Evolutionary conservation across 352 stramenopile species (phyloP), one percentile per base, ranked within the genome.

Genomic region (Phytophthora hybrid): DNA sequence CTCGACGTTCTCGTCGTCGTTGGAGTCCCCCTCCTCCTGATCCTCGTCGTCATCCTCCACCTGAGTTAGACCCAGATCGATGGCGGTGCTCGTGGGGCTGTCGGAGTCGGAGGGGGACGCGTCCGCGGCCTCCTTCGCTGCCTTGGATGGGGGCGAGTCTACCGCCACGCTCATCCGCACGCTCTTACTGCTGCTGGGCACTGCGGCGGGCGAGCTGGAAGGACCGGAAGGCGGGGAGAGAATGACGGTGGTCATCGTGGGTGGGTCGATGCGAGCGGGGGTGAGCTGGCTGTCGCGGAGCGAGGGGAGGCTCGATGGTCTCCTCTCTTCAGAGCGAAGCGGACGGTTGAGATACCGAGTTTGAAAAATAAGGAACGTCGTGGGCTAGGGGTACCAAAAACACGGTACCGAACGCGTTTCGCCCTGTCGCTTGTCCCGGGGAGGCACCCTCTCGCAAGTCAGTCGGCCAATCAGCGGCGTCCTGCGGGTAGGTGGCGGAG

Each of bases 161-260:
- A 72, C 65, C 8, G 69, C 32, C 46, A 74, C 71, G 46, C 53
- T 67, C 54, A 78, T 66, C 10, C 76, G 47, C 6, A 74, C 59
- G 23, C 34, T 78, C 46, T 73, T 76, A 60, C 46, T 76, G 62
- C 60, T 79, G 34, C 3, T 66, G 5, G 78, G 67, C 5, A 64
- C 60, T n/a, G 76, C 23, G 7, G 69, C 16, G 13, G 76, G 52
- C 14, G 79, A 64, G 29, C 66, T 78, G 11, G 74, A 10, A 19
- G 76, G 63, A 0, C 73, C 55, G 10, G 80, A 71, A 10, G 82
- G 53, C 14, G 80, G 74, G 51, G 84, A 79, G 26, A 90, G 66
- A 32, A 90, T 76, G 23, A 88, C 76, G 10, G 81, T 88, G 10
- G 83, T 91, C 85, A 92, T 91, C 16, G 23, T 41, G 34, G 14